Base-by-base conservation (phyloP, 371 early-diverging fungal species). In the Batrachochytrium dendrobatidis region DNA sequence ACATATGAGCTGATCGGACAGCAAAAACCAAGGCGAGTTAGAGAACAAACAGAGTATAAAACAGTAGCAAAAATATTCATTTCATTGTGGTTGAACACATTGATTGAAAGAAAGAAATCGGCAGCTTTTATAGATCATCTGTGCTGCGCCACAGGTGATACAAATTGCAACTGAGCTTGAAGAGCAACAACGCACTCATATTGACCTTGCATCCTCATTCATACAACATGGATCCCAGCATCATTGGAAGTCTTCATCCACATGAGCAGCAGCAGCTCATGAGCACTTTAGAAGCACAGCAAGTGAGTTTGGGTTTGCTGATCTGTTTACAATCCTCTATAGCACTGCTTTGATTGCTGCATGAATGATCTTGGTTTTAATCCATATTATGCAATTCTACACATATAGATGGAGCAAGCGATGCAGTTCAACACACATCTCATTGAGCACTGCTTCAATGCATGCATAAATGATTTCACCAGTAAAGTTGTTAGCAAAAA, bases 391-490 rank as follows among this genome's bases (percentile, higher is more conserved):
- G 20, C 20, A 39, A 39, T 20, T 39, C 20, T 20, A 15, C 15
- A 17, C 20, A 15, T 39, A 20, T 17, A 39, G 39, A 39, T 39
- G 17, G 39, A 39, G 39, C 39, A 39, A 39, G 39, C 39, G 20
- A 24, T 48, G 25, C 22, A 8, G 12, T 6, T 48, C 8, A 48
- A 48, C 49, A 48, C 49, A 8, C n/a, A 48, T 7, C 25, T 48
- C 49, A 48, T 48, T 18, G 49, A 48, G 49, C 49, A 48, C 49
- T 48, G 49, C 49, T 48, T 48, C 49, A 24, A 48, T 18, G 49
- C 49, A 12, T 48, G 49, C 49, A 48, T 48, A 22, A 48, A 22
- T 29, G 49, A 48, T 29, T 48, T 48, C 29, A 48, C 49, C 24
- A 25, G 25, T 29, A 48, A 24, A 18, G 49, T 18, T 7, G 24